These are phyloP conservation scores for Mycena rosella DNA, from an alignment of 768 basidiomycete species.

Conservation along the genomic window DNA sequence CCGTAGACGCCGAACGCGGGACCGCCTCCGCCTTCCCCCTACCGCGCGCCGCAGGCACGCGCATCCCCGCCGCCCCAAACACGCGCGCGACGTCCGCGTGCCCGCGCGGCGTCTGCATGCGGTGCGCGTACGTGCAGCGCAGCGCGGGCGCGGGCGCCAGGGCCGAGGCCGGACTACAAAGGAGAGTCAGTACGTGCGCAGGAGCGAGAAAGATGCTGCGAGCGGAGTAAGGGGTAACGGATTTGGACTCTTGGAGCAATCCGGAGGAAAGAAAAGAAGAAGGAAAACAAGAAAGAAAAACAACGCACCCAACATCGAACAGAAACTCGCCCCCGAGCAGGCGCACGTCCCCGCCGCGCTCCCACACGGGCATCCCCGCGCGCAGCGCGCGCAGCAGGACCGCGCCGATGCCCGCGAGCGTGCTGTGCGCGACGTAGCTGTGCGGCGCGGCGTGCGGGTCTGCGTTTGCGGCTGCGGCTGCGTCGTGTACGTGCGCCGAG, in stretches of 20 bases:
- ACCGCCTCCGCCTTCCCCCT: not conserved
- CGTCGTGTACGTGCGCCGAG: no score
- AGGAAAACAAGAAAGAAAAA: not conserved
- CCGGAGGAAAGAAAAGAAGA: no score
- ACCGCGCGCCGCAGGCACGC: constrained; percentile 16
- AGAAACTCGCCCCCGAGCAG: constrained; percentile 94
- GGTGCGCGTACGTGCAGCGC: constrained; percentile 80
- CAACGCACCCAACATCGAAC: constrained; percentile 60
- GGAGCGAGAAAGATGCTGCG: no score
- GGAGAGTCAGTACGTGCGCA: no score
- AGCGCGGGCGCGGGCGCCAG: constrained; percentile 42
- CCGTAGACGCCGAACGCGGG: constrained; percentile 13
- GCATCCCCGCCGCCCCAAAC: constrained; percentile 67
- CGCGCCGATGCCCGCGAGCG: constrained; percentile 77
- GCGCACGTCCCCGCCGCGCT: constrained; percentile 78
- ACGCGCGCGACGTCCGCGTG: constrained; percentile 82
- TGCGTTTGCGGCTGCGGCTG: no score
- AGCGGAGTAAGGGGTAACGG: no score
- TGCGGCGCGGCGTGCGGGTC: not conserved
- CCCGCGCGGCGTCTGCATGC: constrained; percentile 82
- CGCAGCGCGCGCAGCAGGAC: constrained; percentile 78
- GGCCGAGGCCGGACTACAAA: no score
- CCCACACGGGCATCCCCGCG: constrained; percentile 86
- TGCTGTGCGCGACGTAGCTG: constrained; percentile 76
- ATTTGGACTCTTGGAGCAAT: no score